Conservation (phyloP, 164 flowering plant species). For the Vitis rotundifolia region DNA sequence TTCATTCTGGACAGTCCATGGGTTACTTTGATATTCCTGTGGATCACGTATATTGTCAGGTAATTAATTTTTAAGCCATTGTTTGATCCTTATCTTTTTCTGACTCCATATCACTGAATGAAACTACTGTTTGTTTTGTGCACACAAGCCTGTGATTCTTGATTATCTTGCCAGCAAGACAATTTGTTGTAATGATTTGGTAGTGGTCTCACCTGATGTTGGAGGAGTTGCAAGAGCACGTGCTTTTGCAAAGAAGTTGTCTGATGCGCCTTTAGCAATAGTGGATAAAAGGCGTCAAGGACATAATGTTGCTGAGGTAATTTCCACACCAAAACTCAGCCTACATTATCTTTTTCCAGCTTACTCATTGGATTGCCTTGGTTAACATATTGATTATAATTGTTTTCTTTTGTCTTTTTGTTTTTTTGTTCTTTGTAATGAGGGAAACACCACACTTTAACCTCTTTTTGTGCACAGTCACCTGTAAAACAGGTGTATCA, state of each 20-base stretch:
- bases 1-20: slow-evolving; percentile 99
- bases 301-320: slow-evolving; percentile 96
- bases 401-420: no score
- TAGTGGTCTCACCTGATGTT: slow-evolving; percentile 98
- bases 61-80: slow-evolving; percentile 18
- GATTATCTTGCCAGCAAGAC: slow-evolving; percentile 98
- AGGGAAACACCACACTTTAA: no score
- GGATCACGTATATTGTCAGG: slow-evolving; percentile 96
- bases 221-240: slow-evolving; percentile 99
- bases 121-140: slow-evolving; percentile 16
- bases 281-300: slow-evolving; percentile 98
- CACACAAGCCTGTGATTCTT: slow-evolving; percentile 81
- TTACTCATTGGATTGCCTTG: no score
- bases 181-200: slow-evolving; percentile 80
- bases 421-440: no score
- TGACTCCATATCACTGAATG: slow-evolving; percentile 8
- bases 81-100: background rate
- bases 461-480: no score
- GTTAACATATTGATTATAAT: no score
- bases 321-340: background rate
- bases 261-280: slow-evolving; percentile 98
- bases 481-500: no score
- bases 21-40: slow-evolving; percentile 99
- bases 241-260: slow-evolving; percentile 93
- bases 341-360: no score